A percentile compares a stretch with the other conserved stretches of the same genome.
Conservation (phyloP, 1,284 basidiomycete genomes). For the Trichosporon ovoides region DNA sequence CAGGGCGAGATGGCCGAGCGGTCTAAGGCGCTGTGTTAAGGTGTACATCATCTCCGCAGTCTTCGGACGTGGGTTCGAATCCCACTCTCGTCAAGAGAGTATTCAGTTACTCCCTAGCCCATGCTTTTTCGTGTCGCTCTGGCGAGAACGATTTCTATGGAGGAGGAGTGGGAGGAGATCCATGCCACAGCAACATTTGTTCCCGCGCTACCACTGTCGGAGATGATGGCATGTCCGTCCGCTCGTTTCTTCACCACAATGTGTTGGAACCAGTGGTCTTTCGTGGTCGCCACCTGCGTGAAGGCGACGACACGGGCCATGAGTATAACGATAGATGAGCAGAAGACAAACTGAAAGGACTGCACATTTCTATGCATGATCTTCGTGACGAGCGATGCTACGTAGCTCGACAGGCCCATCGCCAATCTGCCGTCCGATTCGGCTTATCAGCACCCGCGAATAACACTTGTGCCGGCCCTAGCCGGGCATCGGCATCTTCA, state of each 20-base stretch:
- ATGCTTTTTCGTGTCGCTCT: background rate
- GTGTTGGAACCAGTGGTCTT: too few relatives aligned
- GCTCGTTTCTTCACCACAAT: too few relatives aligned
- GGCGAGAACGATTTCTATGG: background rate
- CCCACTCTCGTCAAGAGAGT: slow-evolving; percentile 29
- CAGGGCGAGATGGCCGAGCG: slow-evolving; percentile 15
- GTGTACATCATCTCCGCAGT: slow-evolving; percentile 21
- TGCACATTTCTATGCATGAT: too few relatives aligned
- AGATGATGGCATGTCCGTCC: too few relatives aligned
- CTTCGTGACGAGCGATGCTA: too few relatives aligned
- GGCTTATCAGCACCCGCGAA: background rate
- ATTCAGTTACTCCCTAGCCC: slow-evolving; percentile 13
- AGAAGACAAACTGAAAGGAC: too few relatives aligned
- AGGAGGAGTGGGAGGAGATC: background rate
- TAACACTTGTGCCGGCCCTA: background rate
- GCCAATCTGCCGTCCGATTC: background rate
- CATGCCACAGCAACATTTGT: too few relatives aligned
- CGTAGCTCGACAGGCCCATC: too few relatives aligned
- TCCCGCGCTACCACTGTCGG: too few relatives aligned
- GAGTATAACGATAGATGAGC: too few relatives aligned
- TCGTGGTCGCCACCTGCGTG: too few relatives aligned
- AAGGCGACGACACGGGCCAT: too few relatives aligned
- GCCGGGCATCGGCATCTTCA: background rate
- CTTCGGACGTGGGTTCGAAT: slow-evolving; percentile 48
- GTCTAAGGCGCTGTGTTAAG: slow-evolving; percentile 20